Base-by-base conservation (phyloP, 208 protist genomes). In the Acanthamoeba healyi region DNA sequence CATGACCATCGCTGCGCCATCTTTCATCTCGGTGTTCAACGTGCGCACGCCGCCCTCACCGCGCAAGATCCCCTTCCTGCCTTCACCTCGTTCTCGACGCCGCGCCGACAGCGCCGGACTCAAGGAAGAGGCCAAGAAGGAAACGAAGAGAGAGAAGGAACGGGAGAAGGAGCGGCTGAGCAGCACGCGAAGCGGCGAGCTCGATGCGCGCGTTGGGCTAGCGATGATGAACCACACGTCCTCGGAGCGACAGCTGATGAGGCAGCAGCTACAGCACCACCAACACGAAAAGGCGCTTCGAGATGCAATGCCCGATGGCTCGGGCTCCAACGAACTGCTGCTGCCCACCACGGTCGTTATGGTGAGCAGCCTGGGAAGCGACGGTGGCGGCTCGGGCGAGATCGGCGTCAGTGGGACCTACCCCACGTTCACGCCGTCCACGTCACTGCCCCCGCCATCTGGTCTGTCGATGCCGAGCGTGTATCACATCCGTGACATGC, bases 1-100 rank as follows among this genome's bases (percentile, higher is more conserved):
- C 26, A 44, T 42, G 36, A 74, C 10, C n/a, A 36, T 26, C n/a
- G 34, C 65, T 7, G 15, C 65, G 65, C 34, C 34, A 26, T 65
- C 58, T 17, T 32, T 65, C 26, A 1, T 65, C 26, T 65, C 58
- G 58, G 9, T 26, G 58, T 14, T 65, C 58, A 65, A 17, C 24
- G 24, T 22, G n/a, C 74, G 74, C 42, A 56, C 74, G 74, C 74
- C 74, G 74, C 44, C 74, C 3, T 84, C 74, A 4, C 74, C 74
- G n/a, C 74, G 74, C 44, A 84, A 84, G 42, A 46, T 84, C n/a
- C 74, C 74, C 1, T 84, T 84, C 74, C 44, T 84, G 9, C 19
- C 38, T 3, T 84, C 74, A 26, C 74, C 74, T 15, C 74, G 74
- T 22, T 38, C 42, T 4, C 17, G 74, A n/a, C 74, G 74, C 17